phyloP scores from a whole-genome alignment of 495 filamentous ascomycete genomes.

The Neurospora sublineolata region DNA sequence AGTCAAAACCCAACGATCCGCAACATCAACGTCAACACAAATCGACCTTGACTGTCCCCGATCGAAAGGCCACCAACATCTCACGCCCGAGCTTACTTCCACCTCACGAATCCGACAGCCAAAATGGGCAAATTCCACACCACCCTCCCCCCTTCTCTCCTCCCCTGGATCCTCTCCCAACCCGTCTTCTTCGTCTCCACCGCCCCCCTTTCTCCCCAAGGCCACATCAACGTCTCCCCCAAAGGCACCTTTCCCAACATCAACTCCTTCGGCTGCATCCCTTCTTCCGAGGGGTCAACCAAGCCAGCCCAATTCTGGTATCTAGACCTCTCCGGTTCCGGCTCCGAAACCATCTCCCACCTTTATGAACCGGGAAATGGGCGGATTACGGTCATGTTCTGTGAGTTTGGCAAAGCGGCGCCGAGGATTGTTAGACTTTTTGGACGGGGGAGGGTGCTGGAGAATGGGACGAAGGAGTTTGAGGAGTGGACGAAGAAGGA shows the following conservation, averaged over 20 bases:
- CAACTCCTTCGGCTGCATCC: constrained; percentile 47
- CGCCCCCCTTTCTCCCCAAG: constrained; percentile 45
- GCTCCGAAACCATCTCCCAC: constrained; percentile 61
- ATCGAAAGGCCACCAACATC: no score
- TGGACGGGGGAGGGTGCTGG: constrained; percentile 53
- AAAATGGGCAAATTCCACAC: constrained; percentile 53
- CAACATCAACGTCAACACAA: neutral
- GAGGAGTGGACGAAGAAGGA: constrained; percentile 34
- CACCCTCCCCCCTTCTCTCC: constrained; percentile 43
- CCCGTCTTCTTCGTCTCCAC: constrained; percentile 58
- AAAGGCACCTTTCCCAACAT: constrained; percentile 39
- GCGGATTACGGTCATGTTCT: constrained; percentile 61
- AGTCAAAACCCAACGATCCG: neutral
- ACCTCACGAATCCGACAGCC: neutral
- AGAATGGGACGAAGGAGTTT: constrained; percentile 40
- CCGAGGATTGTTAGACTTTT: constrained; percentile 64
- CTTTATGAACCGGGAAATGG: constrained; percentile 57
- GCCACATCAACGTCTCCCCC: constrained; percentile 57
- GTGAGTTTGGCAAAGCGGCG: constrained; percentile 38
- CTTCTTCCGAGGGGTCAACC: constrained; percentile 9
- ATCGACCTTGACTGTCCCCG: no score
- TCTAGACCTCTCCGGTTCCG: constrained; percentile 59
- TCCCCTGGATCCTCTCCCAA: constrained; percentile 49
- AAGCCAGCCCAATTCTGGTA: constrained; percentile 44
- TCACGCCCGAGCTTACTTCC: no score